Conservation (phyloP, 148 eudicot genomes). For the Heliamphora exappendiculata region DNA sequence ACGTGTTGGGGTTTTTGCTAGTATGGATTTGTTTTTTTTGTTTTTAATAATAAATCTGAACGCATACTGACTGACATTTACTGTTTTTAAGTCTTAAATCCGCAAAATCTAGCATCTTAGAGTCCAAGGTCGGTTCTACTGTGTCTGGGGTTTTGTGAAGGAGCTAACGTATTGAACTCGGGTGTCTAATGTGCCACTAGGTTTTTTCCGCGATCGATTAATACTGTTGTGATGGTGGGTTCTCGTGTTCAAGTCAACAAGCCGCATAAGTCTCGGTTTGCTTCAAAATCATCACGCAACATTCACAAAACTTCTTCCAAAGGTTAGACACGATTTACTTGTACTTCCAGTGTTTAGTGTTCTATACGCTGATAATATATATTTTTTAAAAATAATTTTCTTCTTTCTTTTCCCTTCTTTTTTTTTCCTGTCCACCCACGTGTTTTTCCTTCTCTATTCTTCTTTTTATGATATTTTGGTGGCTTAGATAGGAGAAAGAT, state of each 20-base stretch:
- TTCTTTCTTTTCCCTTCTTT: not conserved
- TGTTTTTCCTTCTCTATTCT: not conserved
- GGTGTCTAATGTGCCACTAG: not conserved
- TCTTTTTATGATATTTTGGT: not conserved
- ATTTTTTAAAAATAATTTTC: too few species aligned
- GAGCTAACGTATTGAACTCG: not conserved
- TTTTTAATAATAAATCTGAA: too few species aligned
- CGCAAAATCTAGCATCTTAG: too few species aligned
- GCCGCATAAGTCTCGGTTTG: constrained; percentile 73
- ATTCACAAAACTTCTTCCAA: constrained; percentile 60
- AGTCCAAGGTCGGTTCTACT: too few species aligned
- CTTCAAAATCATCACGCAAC: constrained; percentile 85
- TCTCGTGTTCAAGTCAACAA: constrained; percentile 72
- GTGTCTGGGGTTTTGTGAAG: not conserved
- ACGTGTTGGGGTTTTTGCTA: too few species aligned
- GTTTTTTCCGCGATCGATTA: not conserved
- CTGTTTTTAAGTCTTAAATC: too few species aligned
- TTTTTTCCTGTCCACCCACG: not conserved
- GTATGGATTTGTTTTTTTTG: too few species aligned
- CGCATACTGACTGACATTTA: too few species aligned
- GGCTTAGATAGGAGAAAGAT: constrained; percentile 52
- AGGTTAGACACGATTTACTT: constrained; percentile 30
- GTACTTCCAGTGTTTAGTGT: not conserved
- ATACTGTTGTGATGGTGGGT: constrained; percentile 47
- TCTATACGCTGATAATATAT: not conserved